These are phyloP conservation scores for Striga asiatica DNA, from an alignment of 257 asterid genomes.

Conservation along the genomic window DNA sequence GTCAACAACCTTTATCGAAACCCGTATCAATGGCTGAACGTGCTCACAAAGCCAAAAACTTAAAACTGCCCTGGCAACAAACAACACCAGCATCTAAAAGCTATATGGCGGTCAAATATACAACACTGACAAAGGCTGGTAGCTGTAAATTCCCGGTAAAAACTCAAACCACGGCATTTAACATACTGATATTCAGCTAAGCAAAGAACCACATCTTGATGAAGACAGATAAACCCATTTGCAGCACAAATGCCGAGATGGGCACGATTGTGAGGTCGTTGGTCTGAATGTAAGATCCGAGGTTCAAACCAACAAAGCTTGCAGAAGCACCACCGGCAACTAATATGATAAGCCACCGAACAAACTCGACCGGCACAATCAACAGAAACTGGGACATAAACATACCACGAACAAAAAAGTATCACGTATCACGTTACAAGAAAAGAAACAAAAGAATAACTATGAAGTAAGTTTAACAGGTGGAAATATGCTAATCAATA, in stretches of 20 bases:
- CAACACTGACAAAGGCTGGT: constrained; percentile 8
- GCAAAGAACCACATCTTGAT: constrained; percentile 88
- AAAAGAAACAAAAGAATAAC: not conserved
- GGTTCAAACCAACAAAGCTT: constrained; percentile 68
- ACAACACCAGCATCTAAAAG: not conserved
- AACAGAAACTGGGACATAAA: constrained; percentile 56
- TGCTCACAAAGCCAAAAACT: constrained; percentile 17
- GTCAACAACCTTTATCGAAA: too few relatives aligned
- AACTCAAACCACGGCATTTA: not conserved
- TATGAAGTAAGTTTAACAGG: not conserved
- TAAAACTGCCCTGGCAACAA: not conserved
- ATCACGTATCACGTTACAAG: constrained; percentile 8
- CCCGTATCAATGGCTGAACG: too few relatives aligned
- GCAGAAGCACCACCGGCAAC: constrained; percentile 62
- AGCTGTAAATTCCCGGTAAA: constrained; percentile 10
- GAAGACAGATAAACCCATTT: constrained; percentile 75
- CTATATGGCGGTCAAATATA: not conserved
- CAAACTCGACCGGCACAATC: constrained; percentile 65
- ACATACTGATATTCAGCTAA: constrained; percentile 5
- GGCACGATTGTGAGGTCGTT: constrained; percentile 41
- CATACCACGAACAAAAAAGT: constrained; percentile 12
- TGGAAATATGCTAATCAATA: not conserved
- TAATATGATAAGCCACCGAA: constrained; percentile 66
- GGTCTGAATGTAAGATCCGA: constrained; percentile 44
- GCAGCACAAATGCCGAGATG: constrained; percentile 72